Base-by-base conservation (phyloP, 2,329 filamentous ascomycete genomes). In the Chrysoporthe austroafricana region DNA sequence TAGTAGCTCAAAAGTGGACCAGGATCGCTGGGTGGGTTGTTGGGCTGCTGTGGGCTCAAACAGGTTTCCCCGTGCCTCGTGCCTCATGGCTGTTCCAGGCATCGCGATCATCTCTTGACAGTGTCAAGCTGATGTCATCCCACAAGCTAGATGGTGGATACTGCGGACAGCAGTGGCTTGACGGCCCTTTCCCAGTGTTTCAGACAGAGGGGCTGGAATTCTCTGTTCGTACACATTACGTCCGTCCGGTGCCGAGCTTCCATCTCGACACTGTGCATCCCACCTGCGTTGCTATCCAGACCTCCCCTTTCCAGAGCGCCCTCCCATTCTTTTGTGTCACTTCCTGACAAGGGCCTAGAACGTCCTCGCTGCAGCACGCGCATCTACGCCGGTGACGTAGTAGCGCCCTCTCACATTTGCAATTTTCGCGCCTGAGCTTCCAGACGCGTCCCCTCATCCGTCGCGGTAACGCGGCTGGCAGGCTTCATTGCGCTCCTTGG, bases 71-170 rank as follows among this genome's bases (percentile, higher is more conserved):
- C 52, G 7, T 52, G 48, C 48, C 48, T 52, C 54, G 32, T 48
- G 43, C 39, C 36, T 58, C 48, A 11, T 63, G 54, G 46, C 18
- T 69, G 59, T 63, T 59, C 59, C 54, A 69, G 39, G 62, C 48
- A 16, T 36, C 46, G 48, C 42, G n/a, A 60, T 32, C 32, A 26
- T 48, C 58, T 56, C 32, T 59, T n/a, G 39, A 16, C 39, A 34
- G 26, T 61, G 57, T 42, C 59, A 50, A 43, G 63, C 54, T 69
- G 63, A 69, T 69, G 67, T 69, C 67, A 66, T 58, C 18, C 32
- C n/a, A 21, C 32, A 21, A 39, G 32, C 66, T 34, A 26, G 26
- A 64, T 8, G n/a, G 43, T 62, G 56, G 61, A 50, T 58, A 16
- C 54, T 21, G 39, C 34, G 9, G 46, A 48, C 56, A 64, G 66